Percentiles rank a stretch among this genome's conserved stretches.
Evolutionary conservation across 2,329 filamentous ascomycete genomes (phyloP).

Genomic region (Dothiorella sarmentorum): DNA sequence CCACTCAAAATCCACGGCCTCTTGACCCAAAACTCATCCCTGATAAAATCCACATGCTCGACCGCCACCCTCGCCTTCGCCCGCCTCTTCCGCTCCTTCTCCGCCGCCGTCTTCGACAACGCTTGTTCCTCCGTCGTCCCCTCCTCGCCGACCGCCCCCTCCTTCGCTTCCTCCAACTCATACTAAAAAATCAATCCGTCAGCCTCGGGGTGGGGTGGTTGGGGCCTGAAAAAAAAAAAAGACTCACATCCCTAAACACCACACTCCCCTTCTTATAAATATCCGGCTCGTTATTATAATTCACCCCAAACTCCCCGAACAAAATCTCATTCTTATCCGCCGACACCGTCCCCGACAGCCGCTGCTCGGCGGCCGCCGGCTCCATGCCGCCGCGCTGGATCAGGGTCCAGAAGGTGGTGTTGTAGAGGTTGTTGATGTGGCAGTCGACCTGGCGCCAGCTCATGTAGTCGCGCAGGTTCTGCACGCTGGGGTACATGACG

Average conservation of each 20-base stretch:
- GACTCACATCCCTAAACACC: conserved; percentile 68
- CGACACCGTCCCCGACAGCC: conserved; percentile 75
- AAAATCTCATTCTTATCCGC: conserved; percentile 95
- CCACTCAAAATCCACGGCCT: conserved; percentile 67
- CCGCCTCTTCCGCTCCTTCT: conserved; percentile 77
- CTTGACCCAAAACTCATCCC: conserved; percentile 87
- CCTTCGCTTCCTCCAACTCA: conserved; percentile 38
- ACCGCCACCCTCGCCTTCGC: conserved; percentile 77
- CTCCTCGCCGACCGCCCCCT: neutral
- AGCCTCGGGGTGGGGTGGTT: neutral
- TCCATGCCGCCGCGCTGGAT: conserved; percentile 74
- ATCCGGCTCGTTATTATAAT: conserved; percentile 95
- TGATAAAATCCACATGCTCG: conserved; percentile 90
- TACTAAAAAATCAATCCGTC: no score
- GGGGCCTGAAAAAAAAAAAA: neutral
- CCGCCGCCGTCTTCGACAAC: conserved; percentile 73
- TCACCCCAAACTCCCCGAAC: conserved; percentile 83
- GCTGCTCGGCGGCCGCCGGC: conserved; percentile 74
- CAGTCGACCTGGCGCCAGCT: conserved; percentile 97
- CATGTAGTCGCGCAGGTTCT: conserved; percentile 89
- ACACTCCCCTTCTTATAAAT: conserved; percentile 94
- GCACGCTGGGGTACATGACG: conserved; percentile 79
- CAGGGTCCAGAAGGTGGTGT: conserved; percentile 92
- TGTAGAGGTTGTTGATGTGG: conserved; percentile 98
- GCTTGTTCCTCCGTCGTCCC: no score